phyloP scores from a whole-genome alignment of 2,329 filamentous ascomycete genomes.

The Tolypocladium paradoxum region DNA sequence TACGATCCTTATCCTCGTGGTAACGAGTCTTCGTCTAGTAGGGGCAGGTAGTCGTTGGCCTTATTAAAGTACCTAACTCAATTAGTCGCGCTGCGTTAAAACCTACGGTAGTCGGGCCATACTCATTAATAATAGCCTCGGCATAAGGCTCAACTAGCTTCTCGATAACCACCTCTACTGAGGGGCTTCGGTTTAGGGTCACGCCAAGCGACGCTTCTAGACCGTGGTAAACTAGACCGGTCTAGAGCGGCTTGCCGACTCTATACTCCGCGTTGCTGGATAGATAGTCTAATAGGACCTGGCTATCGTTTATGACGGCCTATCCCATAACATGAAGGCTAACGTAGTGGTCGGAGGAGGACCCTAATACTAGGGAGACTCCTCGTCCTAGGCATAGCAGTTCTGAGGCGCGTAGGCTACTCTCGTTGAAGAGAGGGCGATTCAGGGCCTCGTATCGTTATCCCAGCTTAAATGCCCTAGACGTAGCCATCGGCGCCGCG shows the following conservation, averaged over 20 bases:
- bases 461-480: neutral
- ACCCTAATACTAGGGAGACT: constrained; percentile 17
- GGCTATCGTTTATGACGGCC: constrained; percentile 47
- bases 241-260: constrained; percentile 17
- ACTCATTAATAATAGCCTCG: constrained; percentile 38
- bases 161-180: constrained; percentile 40
- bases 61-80: constrained; percentile 38
- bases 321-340: constrained; percentile 48
- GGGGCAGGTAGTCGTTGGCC: constrained; percentile 49
- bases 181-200: constrained; percentile 22
- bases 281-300: constrained; percentile 49
- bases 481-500: neutral
- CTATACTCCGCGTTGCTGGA: constrained; percentile 18
- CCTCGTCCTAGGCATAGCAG: constrained; percentile 1
- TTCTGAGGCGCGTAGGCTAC: neutral
- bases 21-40: constrained; percentile 47
- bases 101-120: constrained; percentile 7
- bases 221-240: constrained; percentile 37
- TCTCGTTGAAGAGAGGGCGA: neutral
- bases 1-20: constrained; percentile 29
- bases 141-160: constrained; percentile 46
- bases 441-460: neutral
- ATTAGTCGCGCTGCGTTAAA: neutral
- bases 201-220: constrained; percentile 34
- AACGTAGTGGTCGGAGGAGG: constrained; percentile 25